Percentiles rank a stretch among this genome's conserved stretches.
phyloP scores from a whole-genome alignment of 2,329 filamentous ascomycete species.

The Talaromyces pinophilus region DNA sequence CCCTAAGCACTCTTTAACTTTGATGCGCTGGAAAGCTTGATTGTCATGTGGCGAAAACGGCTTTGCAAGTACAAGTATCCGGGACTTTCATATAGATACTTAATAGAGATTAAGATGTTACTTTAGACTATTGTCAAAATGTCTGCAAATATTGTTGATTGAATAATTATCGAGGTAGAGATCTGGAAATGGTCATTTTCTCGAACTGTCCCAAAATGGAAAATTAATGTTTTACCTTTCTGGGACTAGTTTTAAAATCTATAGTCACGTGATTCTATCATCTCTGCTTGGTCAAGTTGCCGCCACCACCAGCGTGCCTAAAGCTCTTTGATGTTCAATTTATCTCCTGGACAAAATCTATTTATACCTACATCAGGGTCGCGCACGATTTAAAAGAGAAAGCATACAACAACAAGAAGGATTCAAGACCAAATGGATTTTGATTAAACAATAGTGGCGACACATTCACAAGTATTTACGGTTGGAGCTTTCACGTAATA shows the following conservation, averaged over 20 bases:
- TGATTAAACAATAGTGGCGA: constrained; percentile 10
- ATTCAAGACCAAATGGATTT: constrained; percentile 11
- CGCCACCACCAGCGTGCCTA: not conserved
- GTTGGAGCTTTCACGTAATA: constrained; percentile 44
- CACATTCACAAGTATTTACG: constrained; percentile 17
- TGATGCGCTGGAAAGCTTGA: constrained; percentile 59
- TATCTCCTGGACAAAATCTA: not conserved
- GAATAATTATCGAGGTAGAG: not conserved
- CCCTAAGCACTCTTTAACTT: constrained; percentile 68
- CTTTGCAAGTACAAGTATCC: not conserved
- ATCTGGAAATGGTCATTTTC: not conserved
- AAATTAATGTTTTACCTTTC: not conserved
- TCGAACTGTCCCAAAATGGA: constrained; percentile 6
- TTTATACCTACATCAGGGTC: not conserved
- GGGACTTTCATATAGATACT: not conserved
- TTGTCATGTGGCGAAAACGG: not conserved
- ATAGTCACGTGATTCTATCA: not conserved
- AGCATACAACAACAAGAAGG: not conserved
- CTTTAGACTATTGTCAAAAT: not conserved
- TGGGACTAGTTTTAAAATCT: not conserved
- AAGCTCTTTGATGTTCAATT: not conserved
- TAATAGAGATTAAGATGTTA: not conserved
- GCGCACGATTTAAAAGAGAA: not conserved
- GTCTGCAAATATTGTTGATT: not conserved
- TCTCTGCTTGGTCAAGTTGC: not conserved